Percentiles rank a stretch among this genome's conserved stretches.
phyloP scores from a whole-genome alignment of 305 asterid genomes.

The Fraxinus xanthoxyloides region DNA sequence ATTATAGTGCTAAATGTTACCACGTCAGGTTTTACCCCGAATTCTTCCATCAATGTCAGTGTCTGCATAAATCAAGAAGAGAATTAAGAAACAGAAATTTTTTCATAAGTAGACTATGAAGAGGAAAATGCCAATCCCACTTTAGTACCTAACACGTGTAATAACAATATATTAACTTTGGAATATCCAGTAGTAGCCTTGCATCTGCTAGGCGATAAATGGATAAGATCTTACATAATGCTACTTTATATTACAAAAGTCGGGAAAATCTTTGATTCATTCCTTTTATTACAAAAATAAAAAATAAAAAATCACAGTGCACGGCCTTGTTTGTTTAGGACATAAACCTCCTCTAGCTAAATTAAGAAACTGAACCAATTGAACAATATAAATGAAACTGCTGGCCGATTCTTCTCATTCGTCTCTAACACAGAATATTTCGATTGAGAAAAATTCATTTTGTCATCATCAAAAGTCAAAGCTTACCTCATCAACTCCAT shows the following conservation, averaged over 20 bases:
- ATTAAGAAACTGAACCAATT: not conserved
- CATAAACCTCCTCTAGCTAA: not conserved
- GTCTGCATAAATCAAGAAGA: constrained; percentile 39
- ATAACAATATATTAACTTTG: not conserved
- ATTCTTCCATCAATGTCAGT: constrained; percentile 69
- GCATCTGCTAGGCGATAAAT: not conserved
- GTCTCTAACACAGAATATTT: not conserved
- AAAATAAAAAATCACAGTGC: not conserved
- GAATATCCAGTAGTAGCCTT: not conserved
- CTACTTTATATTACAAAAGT: not conserved
- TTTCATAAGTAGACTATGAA: not conserved
- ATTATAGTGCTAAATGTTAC: constrained; percentile 88
- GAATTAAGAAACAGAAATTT: not conserved
- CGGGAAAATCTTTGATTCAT: not conserved
- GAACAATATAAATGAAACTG: not conserved
- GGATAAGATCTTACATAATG: not conserved
- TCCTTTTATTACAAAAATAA: not conserved
- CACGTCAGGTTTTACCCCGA: constrained; percentile 82
- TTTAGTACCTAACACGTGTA: not conserved
- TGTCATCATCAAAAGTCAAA: not conserved
- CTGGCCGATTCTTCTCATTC: not conserved
- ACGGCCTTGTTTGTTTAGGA: not conserved
- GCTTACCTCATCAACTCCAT: constrained; percentile 86
- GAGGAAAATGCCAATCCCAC: not conserved
- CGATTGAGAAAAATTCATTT: not conserved